Evolutionary conservation across 148 eudicot species (phyloP).

Genomic region (Limonium bicolor): DNA sequence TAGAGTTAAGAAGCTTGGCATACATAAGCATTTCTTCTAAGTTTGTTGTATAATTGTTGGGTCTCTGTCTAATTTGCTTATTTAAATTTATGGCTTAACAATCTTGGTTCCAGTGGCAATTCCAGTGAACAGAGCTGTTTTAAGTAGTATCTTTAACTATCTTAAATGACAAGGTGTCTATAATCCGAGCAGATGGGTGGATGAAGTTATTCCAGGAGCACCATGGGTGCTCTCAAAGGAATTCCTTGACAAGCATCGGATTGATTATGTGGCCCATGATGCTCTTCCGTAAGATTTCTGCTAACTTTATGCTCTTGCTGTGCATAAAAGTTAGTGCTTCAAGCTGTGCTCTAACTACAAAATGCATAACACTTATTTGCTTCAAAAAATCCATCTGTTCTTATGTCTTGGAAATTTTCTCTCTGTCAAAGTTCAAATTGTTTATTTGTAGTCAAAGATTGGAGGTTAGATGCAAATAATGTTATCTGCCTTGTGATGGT

Average conservation of each 20-base stretch:
- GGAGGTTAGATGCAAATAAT: not conserved
- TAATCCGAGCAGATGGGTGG: slow-evolving; percentile 49
- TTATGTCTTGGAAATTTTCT: no score
- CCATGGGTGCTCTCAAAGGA: slow-evolving; percentile 59
- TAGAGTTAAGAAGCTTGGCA: no score
- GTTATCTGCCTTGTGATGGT: not conserved
- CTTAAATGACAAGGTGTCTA: not conserved
- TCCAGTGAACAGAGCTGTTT: not conserved
- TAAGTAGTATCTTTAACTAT: not conserved
- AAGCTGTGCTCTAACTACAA: no score
- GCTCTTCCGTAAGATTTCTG: slow-evolving; percentile 50
- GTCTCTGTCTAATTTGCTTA: no score
- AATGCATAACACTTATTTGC: no score
- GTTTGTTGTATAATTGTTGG: no score
- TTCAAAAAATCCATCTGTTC: no score
- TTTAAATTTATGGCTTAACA: no score
- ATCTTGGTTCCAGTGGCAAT: not conserved
- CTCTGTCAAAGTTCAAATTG: not conserved
- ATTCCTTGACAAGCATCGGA: slow-evolving; percentile 50
- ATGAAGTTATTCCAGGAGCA: slow-evolving; percentile 74
- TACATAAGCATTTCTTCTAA: no score
- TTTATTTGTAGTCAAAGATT: not conserved
- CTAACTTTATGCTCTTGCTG: no score
- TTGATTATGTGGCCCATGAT: slow-evolving; percentile 72
- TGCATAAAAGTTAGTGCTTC: no score